These are phyloP conservation scores for Allantophomopsis lycopodina DNA, from an alignment of 2,329 filamentous ascomycete species.

Conservation along the genomic window DNA sequence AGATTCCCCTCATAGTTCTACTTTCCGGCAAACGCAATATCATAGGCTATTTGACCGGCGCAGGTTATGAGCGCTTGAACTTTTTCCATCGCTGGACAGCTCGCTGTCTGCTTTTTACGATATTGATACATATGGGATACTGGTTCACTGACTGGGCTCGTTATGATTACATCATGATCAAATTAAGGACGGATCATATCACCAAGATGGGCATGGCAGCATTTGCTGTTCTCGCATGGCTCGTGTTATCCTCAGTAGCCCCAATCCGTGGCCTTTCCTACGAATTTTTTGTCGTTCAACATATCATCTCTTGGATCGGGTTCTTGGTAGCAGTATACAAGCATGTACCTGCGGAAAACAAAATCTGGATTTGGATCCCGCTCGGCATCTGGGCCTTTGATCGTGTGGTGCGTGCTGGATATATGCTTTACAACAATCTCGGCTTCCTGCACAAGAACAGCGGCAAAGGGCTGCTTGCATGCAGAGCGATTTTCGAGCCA, in stretches of 20 bases:
- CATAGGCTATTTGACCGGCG: slow-evolving; percentile 48
- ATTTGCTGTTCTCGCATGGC: slow-evolving; percentile 34
- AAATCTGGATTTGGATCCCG: slow-evolving; percentile 29
- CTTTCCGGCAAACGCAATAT: slow-evolving; percentile 41
- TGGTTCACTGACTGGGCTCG: slow-evolving; percentile 36
- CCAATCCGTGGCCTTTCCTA: slow-evolving; percentile 34
- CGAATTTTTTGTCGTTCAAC: slow-evolving; percentile 38
- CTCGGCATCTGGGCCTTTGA: slow-evolving; percentile 30
- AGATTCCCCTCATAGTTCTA: slow-evolving; percentile 53
- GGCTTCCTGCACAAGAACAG: slow-evolving; percentile 22
- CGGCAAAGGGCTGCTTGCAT: slow-evolving; percentile 19
- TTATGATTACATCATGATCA: slow-evolving; percentile 31
- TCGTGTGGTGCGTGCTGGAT: slow-evolving; percentile 21
- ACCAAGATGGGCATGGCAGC: slow-evolving; percentile 35
- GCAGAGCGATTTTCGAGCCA: slow-evolving; percentile 29
- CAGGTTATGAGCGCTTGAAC: slow-evolving; percentile 53
- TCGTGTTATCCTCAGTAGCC: slow-evolving; percentile 32
- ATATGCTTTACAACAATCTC: slow-evolving; percentile 24
- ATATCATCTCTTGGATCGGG: slow-evolving; percentile 33
- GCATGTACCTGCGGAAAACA: slow-evolving; percentile 28
- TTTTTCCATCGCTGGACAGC: slow-evolving; percentile 49
- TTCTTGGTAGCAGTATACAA: slow-evolving; percentile 32
- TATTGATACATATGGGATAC: slow-evolving; percentile 38
- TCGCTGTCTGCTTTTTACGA: slow-evolving; percentile 33
- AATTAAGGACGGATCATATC: slow-evolving; percentile 32